A percentile compares a stretch with the other conserved stretches of the same genome.
Evolutionary conservation across 495 filamentous ascomycete species (phyloP).

Genomic region (Tuber umbilicatum): DNA sequence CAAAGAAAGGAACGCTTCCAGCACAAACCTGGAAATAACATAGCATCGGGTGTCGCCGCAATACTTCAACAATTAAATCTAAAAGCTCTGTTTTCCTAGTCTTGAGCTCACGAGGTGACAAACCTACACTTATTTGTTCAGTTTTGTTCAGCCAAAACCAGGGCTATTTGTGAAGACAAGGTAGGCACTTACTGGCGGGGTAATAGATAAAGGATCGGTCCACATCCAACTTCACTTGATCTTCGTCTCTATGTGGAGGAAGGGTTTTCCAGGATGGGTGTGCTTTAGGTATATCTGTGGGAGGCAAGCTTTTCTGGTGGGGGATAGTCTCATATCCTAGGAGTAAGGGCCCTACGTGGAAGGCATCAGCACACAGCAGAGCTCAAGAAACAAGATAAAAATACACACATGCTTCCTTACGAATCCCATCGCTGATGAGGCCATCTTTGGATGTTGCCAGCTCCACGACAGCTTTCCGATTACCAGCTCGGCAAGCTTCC

Average conservation of each 20-base stretch:
- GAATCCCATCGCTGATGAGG: conserved; percentile 70
- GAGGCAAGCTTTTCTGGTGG: conserved; percentile 22
- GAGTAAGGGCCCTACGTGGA: conserved; percentile 36
- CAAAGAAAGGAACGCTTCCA: background rate
- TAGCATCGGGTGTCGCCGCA: conserved; percentile 70
- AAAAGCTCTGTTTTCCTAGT: conserved; percentile 44
- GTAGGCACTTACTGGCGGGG: conserved; percentile 58
- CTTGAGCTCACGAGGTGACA: conserved; percentile 48
- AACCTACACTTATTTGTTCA: conserved; percentile 42
- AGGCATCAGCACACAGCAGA: conserved; percentile 19
- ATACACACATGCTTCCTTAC: conserved; percentile 75
- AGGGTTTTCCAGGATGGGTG: conserved; percentile 38
- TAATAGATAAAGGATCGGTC: conserved; percentile 97
- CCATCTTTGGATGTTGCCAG: conserved; percentile 70
- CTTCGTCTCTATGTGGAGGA: conserved; percentile 39
- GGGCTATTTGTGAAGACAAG: conserved; percentile 31
- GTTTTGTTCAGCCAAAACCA: conserved; percentile 41
- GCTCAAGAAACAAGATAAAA: conserved; percentile 15
- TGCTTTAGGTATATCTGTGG: conserved; percentile 26
- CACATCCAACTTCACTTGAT: conserved; percentile 73
- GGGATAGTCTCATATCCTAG: conserved; percentile 28
- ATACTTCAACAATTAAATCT: conserved; percentile 41
- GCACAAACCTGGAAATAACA: conserved; percentile 71
- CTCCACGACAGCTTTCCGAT: conserved; percentile 56
- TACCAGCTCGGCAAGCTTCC: conserved; percentile 58